Conservation (phyloP, 2,329 filamentous ascomycete genomes). For the Botrytis pseudocinerea region DNA sequence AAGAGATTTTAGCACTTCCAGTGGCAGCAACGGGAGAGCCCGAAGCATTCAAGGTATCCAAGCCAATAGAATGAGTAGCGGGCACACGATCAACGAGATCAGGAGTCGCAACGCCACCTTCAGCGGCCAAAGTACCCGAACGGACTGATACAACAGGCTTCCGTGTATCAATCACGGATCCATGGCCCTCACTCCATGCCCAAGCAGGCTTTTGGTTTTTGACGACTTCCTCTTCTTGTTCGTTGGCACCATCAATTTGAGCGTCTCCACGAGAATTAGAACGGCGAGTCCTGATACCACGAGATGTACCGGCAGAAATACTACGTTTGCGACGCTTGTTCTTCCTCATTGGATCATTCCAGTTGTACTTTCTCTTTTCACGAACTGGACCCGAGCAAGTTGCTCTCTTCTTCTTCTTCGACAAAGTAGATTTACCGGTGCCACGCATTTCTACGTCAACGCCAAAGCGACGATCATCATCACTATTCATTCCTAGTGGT, state of each 20-base stretch:
- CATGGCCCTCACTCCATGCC: not conserved
- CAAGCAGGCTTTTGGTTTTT: not conserved
- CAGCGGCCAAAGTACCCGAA: not conserved
- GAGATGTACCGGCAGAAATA: too few relatives aligned
- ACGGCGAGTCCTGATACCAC: not conserved
- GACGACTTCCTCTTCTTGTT: not conserved
- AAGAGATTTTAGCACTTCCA: not conserved
- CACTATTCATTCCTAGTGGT: not conserved
- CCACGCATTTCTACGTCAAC: too few relatives aligned
- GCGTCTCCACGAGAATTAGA: not conserved
- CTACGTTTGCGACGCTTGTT: not conserved
- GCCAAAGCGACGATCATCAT: not conserved
- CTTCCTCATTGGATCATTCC: not conserved
- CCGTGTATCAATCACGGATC: not conserved
- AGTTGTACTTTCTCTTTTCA: slow-evolving; percentile 4
- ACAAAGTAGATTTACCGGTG: accelerated
- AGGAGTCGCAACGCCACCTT: not conserved
- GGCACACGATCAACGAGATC: not conserved
- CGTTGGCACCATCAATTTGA: not conserved
- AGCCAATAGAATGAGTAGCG: too few relatives aligned
- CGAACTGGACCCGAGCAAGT: slow-evolving; percentile 1
- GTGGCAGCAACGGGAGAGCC: too few relatives aligned
- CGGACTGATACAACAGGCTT: not conserved
- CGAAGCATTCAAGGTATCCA: not conserved
- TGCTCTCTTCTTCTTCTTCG: not conserved